These are phyloP conservation scores for Penicillium sp. DNA, from an alignment of 2,329 filamentous ascomycete genomes.

Conservation along the genomic window DNA sequence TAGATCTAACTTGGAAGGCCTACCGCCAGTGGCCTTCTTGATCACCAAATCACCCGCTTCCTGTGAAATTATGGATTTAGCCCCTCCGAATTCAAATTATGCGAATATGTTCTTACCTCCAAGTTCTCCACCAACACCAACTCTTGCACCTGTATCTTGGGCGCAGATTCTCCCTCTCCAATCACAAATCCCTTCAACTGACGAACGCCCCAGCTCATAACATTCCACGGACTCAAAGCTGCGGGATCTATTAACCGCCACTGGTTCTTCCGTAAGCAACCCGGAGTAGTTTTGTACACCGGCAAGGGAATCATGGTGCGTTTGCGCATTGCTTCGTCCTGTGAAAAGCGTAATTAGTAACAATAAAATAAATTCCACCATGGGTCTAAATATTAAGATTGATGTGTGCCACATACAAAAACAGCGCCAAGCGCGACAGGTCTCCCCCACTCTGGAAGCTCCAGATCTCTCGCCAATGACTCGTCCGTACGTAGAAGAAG, in stretches of 20 bases:
- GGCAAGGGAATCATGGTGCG: slow-evolving; percentile 69
- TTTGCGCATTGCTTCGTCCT: slow-evolving; percentile 68
- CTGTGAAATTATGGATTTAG: slow-evolving; percentile 20
- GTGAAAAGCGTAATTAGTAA: background rate
- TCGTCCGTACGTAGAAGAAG: slow-evolving; percentile 58
- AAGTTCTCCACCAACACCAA: slow-evolving; percentile 57
- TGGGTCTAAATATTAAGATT: background rate
- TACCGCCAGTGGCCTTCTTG: slow-evolving; percentile 45
- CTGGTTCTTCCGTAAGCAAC: slow-evolving; percentile 70
- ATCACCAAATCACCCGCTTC: slow-evolving; percentile 58
- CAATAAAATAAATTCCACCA: background rate
- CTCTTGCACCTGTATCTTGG: slow-evolving; percentile 40
- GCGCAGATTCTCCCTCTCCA: slow-evolving; percentile 39
- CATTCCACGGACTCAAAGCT: slow-evolving; percentile 62
- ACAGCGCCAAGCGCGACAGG: slow-evolving; percentile 80
- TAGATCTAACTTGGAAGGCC: slow-evolving; percentile 60
- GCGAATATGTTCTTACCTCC: slow-evolving; percentile 44
- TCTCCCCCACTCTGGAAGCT: slow-evolving; percentile 74
- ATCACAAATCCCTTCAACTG: slow-evolving; percentile 63
- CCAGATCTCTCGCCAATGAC: slow-evolving; percentile 68
- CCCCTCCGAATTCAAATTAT: background rate
- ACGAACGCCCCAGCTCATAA: slow-evolving; percentile 73
- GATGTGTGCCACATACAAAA: slow-evolving; percentile 48
- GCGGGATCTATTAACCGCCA: slow-evolving; percentile 55
- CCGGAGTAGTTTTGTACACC: slow-evolving; percentile 64